A percentile compares a stretch with the other conserved stretches of the same genome.
Evolutionary conservation across 106 monocot genomes (phyloP).

Genomic region (Dendrobium nobile): DNA sequence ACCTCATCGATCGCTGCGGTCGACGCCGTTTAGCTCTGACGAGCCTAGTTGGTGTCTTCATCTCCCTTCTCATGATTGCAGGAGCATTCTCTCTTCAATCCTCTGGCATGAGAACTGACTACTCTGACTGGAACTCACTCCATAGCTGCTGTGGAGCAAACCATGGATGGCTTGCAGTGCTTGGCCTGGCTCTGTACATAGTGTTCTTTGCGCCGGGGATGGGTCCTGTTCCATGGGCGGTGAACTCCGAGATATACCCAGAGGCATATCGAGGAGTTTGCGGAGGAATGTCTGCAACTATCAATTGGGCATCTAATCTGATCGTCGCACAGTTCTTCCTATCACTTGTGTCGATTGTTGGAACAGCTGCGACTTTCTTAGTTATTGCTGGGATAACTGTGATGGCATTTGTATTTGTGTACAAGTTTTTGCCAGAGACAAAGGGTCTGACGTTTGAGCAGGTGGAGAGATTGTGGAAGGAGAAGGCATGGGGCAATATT

Average conservation of each 20-base stretch:
- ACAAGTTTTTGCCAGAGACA: conserved; percentile 69
- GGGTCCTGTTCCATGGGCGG: conserved; percentile 98
- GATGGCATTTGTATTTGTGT: conserved; percentile 64
- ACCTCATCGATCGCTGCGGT: conserved; percentile 78
- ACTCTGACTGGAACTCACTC: conserved; percentile 10
- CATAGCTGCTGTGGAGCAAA: conserved; percentile 17
- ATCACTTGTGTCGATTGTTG: conserved; percentile 41
- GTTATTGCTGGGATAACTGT: conserved; percentile 57
- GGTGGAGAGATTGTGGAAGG: conserved; percentile 88
- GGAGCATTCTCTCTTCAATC: conserved; percentile 59
- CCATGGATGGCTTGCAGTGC: conserved; percentile 60
- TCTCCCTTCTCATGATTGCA: conserved; percentile 66
- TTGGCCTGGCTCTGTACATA: conserved; percentile 83
- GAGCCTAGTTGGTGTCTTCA: conserved; percentile 58
- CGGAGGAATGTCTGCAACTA: conserved; percentile 89
- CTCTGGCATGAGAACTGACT: neutral
- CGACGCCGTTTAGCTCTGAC: conserved; percentile 59
- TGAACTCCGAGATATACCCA: conserved; percentile 93
- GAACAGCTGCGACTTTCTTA: conserved; percentile 64
- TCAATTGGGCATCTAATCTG: conserved; percentile 90
- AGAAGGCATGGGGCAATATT: conserved; percentile 51
- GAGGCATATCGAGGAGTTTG: conserved; percentile 79
- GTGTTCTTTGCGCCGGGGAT: conserved; percentile 82
- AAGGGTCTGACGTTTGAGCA: conserved; percentile 85
- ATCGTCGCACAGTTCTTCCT: conserved; percentile 87